Conservation (phyloP, 1,284 basidiomycete genomes). For the Cutaneotrichosporon spelunceum region DNA sequence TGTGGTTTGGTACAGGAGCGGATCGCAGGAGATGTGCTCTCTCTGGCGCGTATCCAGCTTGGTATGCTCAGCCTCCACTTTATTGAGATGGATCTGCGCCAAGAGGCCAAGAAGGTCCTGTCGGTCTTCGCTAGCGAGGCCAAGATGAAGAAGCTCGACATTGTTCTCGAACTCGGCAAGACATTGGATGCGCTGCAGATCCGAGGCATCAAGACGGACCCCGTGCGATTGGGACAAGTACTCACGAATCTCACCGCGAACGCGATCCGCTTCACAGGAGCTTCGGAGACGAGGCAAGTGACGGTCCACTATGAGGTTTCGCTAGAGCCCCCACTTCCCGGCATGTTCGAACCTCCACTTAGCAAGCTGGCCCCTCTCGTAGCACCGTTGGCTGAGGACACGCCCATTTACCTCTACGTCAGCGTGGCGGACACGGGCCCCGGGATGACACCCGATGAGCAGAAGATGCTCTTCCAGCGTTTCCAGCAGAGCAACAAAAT, state of each 20-base stretch:
- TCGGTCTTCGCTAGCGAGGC: conserved; percentile 44
- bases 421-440: conserved; percentile 49
- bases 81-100: conserved; percentile 47
- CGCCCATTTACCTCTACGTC: conserved; percentile 42
- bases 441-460: conserved; percentile 42
- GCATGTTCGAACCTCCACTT: neutral
- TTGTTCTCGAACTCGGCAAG: conserved; percentile 35
- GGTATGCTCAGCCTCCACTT: conserved; percentile 41
- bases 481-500: conserved; percentile 45
- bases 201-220: conserved; percentile 44
- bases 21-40: conserved; percentile 53
- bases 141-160: conserved; percentile 39
- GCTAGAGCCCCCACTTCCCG: conserved; percentile 22
- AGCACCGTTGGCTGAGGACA: conserved; percentile 29
- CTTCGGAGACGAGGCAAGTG: conserved; percentile 24
- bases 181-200: conserved; percentile 30
- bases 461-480: conserved; percentile 45
- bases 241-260: conserved; percentile 35
- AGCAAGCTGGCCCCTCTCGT: conserved; percentile 13
- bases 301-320: conserved; percentile 34
- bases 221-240: conserved; percentile 49
- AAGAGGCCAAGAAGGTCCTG: conserved; percentile 43
- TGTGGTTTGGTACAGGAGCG: conserved; percentile 52
- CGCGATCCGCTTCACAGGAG: conserved; percentile 34
- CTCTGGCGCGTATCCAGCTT: conserved; percentile 52